Evolutionary conservation across 2,329 filamentous ascomycete genomes (phyloP).

Genomic region (Ophiostoma fasciatum): DNA sequence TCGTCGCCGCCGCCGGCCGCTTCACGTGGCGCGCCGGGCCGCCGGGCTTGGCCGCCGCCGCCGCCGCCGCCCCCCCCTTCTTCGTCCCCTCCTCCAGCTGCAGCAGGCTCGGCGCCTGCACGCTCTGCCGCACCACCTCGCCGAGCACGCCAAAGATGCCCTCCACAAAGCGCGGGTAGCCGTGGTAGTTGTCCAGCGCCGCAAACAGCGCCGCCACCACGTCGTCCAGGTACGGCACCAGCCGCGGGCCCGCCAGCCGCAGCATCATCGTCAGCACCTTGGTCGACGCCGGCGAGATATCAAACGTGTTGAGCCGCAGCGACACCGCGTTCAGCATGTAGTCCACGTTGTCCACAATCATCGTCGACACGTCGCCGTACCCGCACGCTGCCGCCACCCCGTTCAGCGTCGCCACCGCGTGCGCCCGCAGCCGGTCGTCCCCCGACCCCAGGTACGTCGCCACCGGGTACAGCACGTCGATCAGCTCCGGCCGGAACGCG

Average conservation of each 20-base stretch:
- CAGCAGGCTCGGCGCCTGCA: constrained; percentile 35
- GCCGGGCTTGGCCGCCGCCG: too few species aligned
- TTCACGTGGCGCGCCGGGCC: constrained; percentile 6
- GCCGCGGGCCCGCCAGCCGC: constrained; percentile 60
- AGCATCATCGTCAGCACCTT: constrained; percentile 94
- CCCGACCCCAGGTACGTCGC: constrained; percentile 71
- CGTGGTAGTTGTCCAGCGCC: constrained; percentile 87
- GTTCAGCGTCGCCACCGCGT: constrained; percentile 74
- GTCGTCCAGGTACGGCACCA: constrained; percentile 85
- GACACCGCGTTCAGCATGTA: constrained; percentile 93
- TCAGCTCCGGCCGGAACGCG: constrained; percentile 69
- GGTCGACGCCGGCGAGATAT: constrained; percentile 80
- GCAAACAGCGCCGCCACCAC: constrained; percentile 83
- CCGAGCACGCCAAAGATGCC: constrained; percentile 69
- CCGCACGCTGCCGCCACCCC: constrained; percentile 60
- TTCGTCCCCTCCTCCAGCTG: constrained; percentile 27
- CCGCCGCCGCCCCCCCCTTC: not conserved
- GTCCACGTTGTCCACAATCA: constrained; percentile 85
- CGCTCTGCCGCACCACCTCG: constrained; percentile 71
- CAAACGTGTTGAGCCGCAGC: constrained; percentile 77
- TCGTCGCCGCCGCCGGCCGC: not conserved
- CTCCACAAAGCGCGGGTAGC: constrained; percentile 76
- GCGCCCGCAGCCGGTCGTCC: constrained; percentile 52
- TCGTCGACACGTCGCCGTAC: constrained; percentile 57
- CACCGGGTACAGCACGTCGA: constrained; percentile 85